A percentile compares a stretch with the other conserved stretches of the same genome.
Conservation (phyloP, 2,329 filamentous ascomycete species). For the Ascocoryne sarcoides region DNA sequence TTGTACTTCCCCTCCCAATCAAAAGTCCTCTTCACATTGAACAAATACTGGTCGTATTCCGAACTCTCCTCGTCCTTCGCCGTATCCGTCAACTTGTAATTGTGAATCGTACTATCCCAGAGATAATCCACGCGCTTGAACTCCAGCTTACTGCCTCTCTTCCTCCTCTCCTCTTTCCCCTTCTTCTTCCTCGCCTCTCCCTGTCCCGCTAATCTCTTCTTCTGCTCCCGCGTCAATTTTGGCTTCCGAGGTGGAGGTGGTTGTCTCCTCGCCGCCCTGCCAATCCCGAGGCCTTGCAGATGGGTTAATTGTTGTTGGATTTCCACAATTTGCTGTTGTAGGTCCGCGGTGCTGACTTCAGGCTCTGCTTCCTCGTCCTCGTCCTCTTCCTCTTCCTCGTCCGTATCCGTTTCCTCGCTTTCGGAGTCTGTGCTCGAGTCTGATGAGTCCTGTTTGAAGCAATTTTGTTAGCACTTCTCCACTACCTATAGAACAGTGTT, state of each 20-base stretch:
- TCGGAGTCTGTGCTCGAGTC: slow-evolving; percentile 27
- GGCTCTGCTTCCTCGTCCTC: slow-evolving; percentile 12
- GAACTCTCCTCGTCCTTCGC: slow-evolving; percentile 51
- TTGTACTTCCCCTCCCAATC: slow-evolving; percentile 77
- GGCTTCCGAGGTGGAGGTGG: slow-evolving; percentile 7
- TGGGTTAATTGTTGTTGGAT: slow-evolving; percentile 16
- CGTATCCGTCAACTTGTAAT: slow-evolving; percentile 61
- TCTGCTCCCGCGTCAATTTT: slow-evolving; percentile 4
- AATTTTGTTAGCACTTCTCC: too few species aligned
- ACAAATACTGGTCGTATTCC: slow-evolving; percentile 71
- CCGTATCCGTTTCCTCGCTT: slow-evolving; percentile 24
- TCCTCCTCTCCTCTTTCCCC: slow-evolving; percentile 31
- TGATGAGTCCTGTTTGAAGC: slow-evolving; percentile 19
- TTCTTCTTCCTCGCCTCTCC: slow-evolving; percentile 31
- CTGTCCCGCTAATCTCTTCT: slow-evolving; percentile 17
- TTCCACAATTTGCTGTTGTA: slow-evolving; percentile 21
- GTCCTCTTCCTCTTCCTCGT: slow-evolving; percentile 10
- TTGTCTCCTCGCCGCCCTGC: slow-evolving; percentile 7
- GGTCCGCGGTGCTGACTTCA: slow-evolving; percentile 9
- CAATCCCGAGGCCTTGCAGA: slow-evolving; percentile 4
- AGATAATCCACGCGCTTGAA: slow-evolving; percentile 61
- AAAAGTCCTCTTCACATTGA: slow-evolving; percentile 75
- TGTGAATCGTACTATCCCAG: slow-evolving; percentile 49
- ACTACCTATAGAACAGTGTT: too few species aligned
- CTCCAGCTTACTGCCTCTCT: slow-evolving; percentile 46